phyloP scores from a whole-genome alignment of 2,329 filamentous ascomycete species.

The Xylariaceae sp. region DNA sequence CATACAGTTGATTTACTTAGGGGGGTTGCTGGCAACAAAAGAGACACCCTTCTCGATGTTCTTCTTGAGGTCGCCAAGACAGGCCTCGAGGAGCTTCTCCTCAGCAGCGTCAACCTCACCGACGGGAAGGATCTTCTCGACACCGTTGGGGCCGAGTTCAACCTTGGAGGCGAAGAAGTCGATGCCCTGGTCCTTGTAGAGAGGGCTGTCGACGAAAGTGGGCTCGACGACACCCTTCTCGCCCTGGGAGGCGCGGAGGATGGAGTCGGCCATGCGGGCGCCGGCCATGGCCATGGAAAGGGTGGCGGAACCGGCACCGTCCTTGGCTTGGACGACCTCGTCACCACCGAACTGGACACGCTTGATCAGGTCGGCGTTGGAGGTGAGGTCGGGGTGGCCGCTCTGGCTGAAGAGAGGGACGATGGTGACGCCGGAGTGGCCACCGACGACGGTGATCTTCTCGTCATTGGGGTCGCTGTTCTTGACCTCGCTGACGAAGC shows the following conservation, averaged over 20 bases:
- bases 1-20: conserved; percentile 46
- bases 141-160: conserved; percentile 94
- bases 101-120: conserved; percentile 82
- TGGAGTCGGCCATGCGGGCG: conserved; percentile 77
- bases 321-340: conserved; percentile 99
- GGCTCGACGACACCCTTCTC: conserved; percentile 95
- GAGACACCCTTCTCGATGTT: conserved; percentile 89
- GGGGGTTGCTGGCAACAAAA: conserved; percentile 59
- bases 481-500: conserved; percentile 97
- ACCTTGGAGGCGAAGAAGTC: conserved; percentile 96
- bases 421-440: conserved; percentile 97
- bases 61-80: conserved; percentile 80
- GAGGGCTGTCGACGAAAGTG: conserved; percentile 92
- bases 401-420: conserved; percentile 96
- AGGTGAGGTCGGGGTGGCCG: conserved; percentile 77
- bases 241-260: conserved; percentile 89
- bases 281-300: conserved; percentile 99
- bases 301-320: conserved; percentile 92
- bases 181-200: conserved; percentile 97
- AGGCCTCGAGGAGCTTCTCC: conserved; percentile 84
- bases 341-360: conserved; percentile 99
- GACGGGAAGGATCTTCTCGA: conserved; percentile 86
- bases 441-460: conserved; percentile 93
- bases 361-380: conserved; percentile 77
- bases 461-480: conserved; percentile 84